phyloP scores from a whole-genome alignment of 805 yeast species.

The Grigorovia yakushimaensis region DNA sequence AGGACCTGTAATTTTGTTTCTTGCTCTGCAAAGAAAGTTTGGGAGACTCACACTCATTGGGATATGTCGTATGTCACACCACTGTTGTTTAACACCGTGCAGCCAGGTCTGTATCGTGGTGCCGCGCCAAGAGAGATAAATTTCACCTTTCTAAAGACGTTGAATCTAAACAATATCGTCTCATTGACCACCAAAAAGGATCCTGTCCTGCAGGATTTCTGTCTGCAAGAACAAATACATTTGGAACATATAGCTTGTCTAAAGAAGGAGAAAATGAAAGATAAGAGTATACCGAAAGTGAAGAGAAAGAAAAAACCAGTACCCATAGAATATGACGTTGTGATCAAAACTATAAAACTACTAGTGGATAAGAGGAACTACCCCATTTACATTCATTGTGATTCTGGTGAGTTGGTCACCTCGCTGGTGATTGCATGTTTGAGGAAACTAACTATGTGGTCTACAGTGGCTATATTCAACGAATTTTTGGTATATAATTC shows the following conservation, averaged over 20 bases:
- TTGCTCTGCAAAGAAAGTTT: no score
- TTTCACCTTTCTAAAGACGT: constrained; percentile 43
- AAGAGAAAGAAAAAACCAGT: constrained; percentile 78
- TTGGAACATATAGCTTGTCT: constrained; percentile 44
- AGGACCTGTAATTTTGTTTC: no score
- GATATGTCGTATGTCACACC: constrained; percentile 51
- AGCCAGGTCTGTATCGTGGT: constrained; percentile 67
- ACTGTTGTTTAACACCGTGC: constrained; percentile 61
- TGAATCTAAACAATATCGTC: constrained; percentile 19
- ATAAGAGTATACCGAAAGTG: constrained; percentile 31
- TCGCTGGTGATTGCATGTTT: constrained; percentile 79
- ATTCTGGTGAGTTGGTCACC: constrained; percentile 83
- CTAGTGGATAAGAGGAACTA: constrained; percentile 49
- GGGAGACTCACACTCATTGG: background rate
- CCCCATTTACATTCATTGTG: constrained; percentile 78
- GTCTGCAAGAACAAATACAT: constrained; percentile 42
- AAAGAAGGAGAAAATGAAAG: constrained; percentile 5
- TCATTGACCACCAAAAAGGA: constrained; percentile 33
- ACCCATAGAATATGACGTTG: constrained; percentile 61
- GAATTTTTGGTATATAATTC: constrained; percentile 75
- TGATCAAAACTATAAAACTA: constrained; percentile 48
- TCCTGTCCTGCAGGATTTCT: constrained; percentile 38
- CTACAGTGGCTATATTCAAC: constrained; percentile 73
- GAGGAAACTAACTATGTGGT: constrained; percentile 79
- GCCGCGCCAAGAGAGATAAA: constrained; percentile 77